Evolutionary conservation across 2,329 filamentous ascomycete species (phyloP), one percentile per base, ranked within the genome.

Genomic region (Herpomyces periplanetae): DNA sequence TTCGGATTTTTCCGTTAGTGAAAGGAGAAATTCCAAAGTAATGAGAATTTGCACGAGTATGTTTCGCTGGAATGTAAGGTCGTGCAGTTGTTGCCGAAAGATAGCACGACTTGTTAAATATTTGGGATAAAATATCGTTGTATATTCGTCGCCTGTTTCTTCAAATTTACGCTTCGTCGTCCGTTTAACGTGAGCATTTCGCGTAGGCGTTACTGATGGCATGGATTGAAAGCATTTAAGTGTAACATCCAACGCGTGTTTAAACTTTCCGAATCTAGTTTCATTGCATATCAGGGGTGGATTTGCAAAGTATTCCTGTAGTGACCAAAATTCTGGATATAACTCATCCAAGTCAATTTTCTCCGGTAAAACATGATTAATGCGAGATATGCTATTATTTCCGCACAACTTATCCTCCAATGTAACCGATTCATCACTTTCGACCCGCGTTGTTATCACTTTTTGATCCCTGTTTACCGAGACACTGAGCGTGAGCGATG

Each of bases 101-200:
- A 99, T 46, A 34, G 96, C 84, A 27, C 64, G 54, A 36, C 73
- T 91, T n/a, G 80, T 99, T 8, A 99, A 50, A 34, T 96, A 99
- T 34, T 91, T 96, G 1, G 84, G 75, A 31, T 96, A 96, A 41
- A 87, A 91, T 10, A 54, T 59, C 31, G 56, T 62, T 10, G 57
- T 48, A 19, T 59, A 42, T 24, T 61, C 58, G 21, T 54, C 50
- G 19, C 52, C 45, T 4, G 53, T 51, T 19, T 54, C 47, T 11
- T 41, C 40, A 16, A 47, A 47, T 5, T 50, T 46, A 16, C 51
- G 45, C 35, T 73, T 84, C 22, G 68, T 54, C 38, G 73, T 85
- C 12, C 35, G 40, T 3, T 52, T 54, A 26, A 50, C 51, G 25
- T 55, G 9, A 5, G 17, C 10, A 58, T 17, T 45, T 42, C 20